A percentile compares a stretch with the other conserved stretches of the same genome.
phyloP scores from a whole-genome alignment of 2,329 filamentous ascomycete species.

The Harringtonia lauricola region DNA sequence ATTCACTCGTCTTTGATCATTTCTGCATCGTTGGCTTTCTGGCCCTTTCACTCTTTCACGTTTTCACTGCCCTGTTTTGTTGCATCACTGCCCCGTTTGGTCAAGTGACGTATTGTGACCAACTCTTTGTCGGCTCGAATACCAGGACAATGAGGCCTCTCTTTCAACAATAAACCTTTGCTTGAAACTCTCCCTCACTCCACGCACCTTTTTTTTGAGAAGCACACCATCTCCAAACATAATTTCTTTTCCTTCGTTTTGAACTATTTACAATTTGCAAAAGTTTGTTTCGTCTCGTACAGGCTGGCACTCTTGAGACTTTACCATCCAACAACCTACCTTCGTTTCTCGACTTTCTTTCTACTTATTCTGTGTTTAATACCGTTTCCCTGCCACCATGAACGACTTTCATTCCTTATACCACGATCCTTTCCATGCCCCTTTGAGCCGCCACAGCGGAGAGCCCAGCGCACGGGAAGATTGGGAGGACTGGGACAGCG shows the following conservation, averaged over 20 bases:
- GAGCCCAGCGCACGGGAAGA: conserved; percentile 21
- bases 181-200: background rate
- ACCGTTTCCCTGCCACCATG: conserved; percentile 13
- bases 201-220: background rate
- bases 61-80: conserved; percentile 5
- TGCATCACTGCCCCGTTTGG: background rate
- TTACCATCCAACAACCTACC: no score
- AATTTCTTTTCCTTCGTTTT: no score
- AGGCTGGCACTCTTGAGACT: no score
- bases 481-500: conserved; percentile 45
- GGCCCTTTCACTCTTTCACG: background rate
- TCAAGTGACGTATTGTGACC: conserved; percentile 1
- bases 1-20: background rate
- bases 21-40: background rate
- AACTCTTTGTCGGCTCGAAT: background rate
- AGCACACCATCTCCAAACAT: no score
- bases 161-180: background rate
- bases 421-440: conserved; percentile 10
- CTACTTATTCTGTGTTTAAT: background rate
- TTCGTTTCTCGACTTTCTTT: background rate
- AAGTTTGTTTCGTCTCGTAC: no score
- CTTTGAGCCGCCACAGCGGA: background rate
- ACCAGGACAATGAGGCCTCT: conserved; percentile 1
- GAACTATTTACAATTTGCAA: no score
- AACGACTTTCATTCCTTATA: conserved; percentile 13